Base-by-base conservation (phyloP, 257 asterid species). In the Solanum lycopersicoides region DNA sequence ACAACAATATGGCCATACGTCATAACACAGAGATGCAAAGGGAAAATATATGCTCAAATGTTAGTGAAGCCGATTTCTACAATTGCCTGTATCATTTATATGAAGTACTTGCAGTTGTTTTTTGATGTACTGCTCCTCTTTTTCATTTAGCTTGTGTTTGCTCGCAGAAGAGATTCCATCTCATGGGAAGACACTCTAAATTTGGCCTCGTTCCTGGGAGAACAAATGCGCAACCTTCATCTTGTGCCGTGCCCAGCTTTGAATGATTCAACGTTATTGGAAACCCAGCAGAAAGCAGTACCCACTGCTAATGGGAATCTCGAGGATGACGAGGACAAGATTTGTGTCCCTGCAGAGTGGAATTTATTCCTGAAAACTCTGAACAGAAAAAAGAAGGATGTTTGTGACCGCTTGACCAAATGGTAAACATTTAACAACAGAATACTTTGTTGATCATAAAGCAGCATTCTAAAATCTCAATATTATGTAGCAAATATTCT, bases 191-290 rank as follows among this genome's bases (percentile, higher is more conserved):
- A 95, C 66, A 84, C 89, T 30, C 89, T 92, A 88, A 90, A 89
- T 87, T 88, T 97, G 92, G 98, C 99, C 88, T 92, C 96, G 13
- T 97, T 97, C 89, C 90, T 97, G 91, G 99, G 99, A 73, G 96
- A 97, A 93, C 97, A 96, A 93, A 88, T 97, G 90, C 95, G 89
- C 82, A 87, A 92, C 91, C 97, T 97, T 89, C 99, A 96, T 89
- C 88, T 74, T 87, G 87, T 97, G 90, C 99, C 99, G 10, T 82
- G 84, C 86, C 95, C 93, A 86, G 90, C 95, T 85, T 84, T 89
- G 83, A 88, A 82, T 86, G 88, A 86, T 77, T 87, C 90, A 25
- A 82, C 86, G 88, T 88, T 84, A 28, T 86, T 74, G 89, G 87
- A 59, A 83, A 88, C 60, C 89, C 92, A 89, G 88, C 90, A 83